Conservation (phyloP, 73 alveolate species). For the Uronychia binucleata region DNA sequence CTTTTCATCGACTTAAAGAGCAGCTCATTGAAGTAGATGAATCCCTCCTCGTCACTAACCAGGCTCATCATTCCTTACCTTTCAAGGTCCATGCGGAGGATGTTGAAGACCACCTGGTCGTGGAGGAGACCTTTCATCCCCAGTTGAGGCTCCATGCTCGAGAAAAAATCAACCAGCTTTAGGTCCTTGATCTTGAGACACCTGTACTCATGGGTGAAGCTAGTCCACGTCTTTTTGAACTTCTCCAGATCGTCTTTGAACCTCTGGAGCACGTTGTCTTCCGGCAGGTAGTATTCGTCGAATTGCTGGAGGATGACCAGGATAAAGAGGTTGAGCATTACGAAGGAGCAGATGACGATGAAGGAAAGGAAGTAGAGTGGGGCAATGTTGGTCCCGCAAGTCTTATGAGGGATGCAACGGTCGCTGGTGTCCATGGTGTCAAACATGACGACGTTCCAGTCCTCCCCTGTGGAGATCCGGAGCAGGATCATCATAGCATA, state of each 20-base stretch:
- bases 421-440: slow-evolving; percentile 23
- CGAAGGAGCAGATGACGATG: slow-evolving; percentile 49
- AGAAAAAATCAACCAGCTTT: slow-evolving; percentile 52
- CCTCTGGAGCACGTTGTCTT: slow-evolving; percentile 53
- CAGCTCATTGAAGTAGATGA: slow-evolving; percentile 62
- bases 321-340: slow-evolving; percentile 62
- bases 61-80: slow-evolving; percentile 54
- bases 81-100: no score
- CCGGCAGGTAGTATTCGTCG: slow-evolving; percentile 64
- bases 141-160: slow-evolving; percentile 48
- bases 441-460: slow-evolving; percentile 58
- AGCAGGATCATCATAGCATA: slow-evolving; percentile 46
- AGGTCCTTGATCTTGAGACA: slow-evolving; percentile 61
- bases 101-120: no score
- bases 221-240: slow-evolving; percentile 55
- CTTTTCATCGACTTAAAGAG: slow-evolving; percentile 56
- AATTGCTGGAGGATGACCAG: slow-evolving; percentile 63
- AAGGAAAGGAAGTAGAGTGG: slow-evolving; percentile 55
- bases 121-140: no score
- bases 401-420: slow-evolving; percentile 20
- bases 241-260: slow-evolving; percentile 64
- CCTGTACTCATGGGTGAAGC: slow-evolving; percentile 30
- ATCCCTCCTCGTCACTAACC: slow-evolving; percentile 50
- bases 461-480: slow-evolving; percentile 57
- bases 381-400: slow-evolving; percentile 34